These are phyloP conservation scores for Fraxinus ornus DNA, from an alignment of 305 asterid genomes.

Conservation along the genomic window DNA sequence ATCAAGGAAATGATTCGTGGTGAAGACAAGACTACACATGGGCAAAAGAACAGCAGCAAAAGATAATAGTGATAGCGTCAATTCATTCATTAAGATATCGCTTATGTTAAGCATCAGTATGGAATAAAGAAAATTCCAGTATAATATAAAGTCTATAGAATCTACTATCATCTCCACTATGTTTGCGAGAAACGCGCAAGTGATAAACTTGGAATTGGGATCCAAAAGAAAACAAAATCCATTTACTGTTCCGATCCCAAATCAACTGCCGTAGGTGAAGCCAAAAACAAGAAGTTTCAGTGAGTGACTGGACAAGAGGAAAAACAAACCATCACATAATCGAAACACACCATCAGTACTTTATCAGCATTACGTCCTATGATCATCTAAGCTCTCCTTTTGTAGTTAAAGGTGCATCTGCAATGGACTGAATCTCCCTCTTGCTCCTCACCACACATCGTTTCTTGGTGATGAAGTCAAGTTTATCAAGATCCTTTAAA, in stretches of 20 bases:
- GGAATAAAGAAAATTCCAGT: background rate
- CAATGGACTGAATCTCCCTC: conserved; percentile 49
- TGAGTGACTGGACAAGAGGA: background rate
- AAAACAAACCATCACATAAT: background rate
- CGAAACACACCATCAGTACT: background rate
- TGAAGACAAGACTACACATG: background rate
- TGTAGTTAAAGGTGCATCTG: conserved; percentile 28
- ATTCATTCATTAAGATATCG: background rate
- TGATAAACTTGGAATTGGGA: background rate
- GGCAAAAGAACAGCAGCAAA: background rate
- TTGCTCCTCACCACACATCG: conserved; percentile 58
- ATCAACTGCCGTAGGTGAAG: background rate
- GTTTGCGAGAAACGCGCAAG: background rate
- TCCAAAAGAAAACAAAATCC: background rate
- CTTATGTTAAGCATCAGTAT: background rate
- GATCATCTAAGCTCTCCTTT: background rate
- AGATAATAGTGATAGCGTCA: background rate
- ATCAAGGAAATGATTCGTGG: background rate
- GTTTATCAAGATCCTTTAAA: conserved; percentile 59
- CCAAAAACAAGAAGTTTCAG: background rate
- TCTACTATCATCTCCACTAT: background rate
- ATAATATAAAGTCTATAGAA: background rate
- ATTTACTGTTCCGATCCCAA: background rate
- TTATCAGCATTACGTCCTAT: background rate
- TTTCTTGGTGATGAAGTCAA: conserved; percentile 55